Evolutionary conservation across 345 rosid species (phyloP), one percentile per base, ranked within the genome.

Genomic region (Limnanthes douglasii): DNA sequence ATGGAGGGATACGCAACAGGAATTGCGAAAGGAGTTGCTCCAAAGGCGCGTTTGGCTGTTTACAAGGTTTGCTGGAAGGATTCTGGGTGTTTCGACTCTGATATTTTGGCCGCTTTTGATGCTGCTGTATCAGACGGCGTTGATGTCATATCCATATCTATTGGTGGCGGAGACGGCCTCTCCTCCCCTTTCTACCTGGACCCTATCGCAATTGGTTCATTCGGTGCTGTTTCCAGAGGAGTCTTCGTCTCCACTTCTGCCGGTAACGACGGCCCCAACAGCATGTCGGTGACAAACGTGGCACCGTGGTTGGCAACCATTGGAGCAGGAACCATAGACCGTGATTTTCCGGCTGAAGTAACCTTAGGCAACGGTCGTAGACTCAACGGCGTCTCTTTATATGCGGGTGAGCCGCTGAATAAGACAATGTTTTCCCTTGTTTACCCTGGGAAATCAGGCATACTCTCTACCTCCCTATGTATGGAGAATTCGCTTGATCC

Each of bases 21-120:
- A 5, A 54, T 83, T 5, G 92, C 97, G 0, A 88, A 83, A 45
- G 97, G 92, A 0, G 92, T 88, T 3, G 94, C 95, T 2, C 86
- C 86, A 4, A 83, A 83, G 37, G 83, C 92, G 15, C 57, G 94
- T 11, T 42, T 83, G 11, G 86, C 92, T 4, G 70, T 45, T 1
- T 88, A 88, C 43, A 88, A 79, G 31, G 77, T 83, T 1, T 88
- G 95, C 11, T 88, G 92, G 95, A 88, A 79, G 60, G 52, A 70
- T 9, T 54, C 90, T 1, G 86, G 86, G 2, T 83, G 95, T 5
- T 76, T 78, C 15, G 84, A 83, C 37, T 83, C 86, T 9, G 86
- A 83, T 31, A 83, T 88, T 16, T 53, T 88, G n/a, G 84, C 80
- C 1, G 75, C 92, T 5, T 71, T 72, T 29, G 85, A 75, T 23